These are phyloP conservation scores for Colletotrichum paranaense DNA, from an alignment of 2,329 filamentous ascomycete genomes.

Conservation along the genomic window DNA sequence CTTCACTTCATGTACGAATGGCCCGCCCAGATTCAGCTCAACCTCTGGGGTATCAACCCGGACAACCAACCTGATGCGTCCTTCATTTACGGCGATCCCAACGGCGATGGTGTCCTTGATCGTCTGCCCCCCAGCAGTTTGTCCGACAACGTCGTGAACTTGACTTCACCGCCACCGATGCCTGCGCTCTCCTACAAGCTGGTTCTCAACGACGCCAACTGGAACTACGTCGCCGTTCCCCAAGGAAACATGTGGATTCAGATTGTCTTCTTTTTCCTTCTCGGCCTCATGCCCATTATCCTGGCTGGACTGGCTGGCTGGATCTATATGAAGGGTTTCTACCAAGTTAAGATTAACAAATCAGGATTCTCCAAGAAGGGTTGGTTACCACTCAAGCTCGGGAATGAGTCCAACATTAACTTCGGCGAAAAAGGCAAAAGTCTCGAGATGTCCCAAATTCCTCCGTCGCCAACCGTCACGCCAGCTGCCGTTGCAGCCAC, in stretches of 20 bases:
- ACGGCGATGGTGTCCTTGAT: conserved; percentile 70
- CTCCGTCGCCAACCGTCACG: conserved; percentile 26
- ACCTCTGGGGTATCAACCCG: conserved; percentile 75
- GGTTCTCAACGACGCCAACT: conserved; percentile 63
- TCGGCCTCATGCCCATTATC: conserved; percentile 62
- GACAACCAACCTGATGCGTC: conserved; percentile 71
- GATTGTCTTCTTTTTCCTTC: conserved; percentile 62
- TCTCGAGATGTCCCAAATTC: conserved; percentile 37
- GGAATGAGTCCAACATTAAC: conserved; percentile 45
- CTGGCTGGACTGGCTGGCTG: conserved; percentile 62
- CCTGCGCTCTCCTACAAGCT: conserved; percentile 67
- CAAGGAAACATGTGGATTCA: conserved; percentile 64
- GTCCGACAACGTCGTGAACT: conserved; percentile 66
- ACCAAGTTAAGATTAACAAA: conserved; percentile 65
- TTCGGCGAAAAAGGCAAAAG: conserved; percentile 44
- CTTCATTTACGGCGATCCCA: conserved; percentile 71
- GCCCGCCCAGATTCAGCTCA: conserved; percentile 71
- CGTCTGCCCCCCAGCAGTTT: conserved; percentile 71
- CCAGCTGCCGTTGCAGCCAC: conserved; percentile 33
- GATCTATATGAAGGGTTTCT: conserved; percentile 67
- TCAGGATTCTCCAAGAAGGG: conserved; percentile 41
- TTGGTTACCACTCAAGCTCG: conserved; percentile 42
- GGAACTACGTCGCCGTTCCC: conserved; percentile 63
- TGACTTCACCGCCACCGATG: conserved; percentile 62
- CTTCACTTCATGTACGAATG: conserved; percentile 73